A percentile compares a stretch with the other conserved stretches of the same genome.
phyloP scores from a whole-genome alignment of 225 moss, liverwort and hornwort genomes.

The Physcomitrellopsis africana region DNA sequence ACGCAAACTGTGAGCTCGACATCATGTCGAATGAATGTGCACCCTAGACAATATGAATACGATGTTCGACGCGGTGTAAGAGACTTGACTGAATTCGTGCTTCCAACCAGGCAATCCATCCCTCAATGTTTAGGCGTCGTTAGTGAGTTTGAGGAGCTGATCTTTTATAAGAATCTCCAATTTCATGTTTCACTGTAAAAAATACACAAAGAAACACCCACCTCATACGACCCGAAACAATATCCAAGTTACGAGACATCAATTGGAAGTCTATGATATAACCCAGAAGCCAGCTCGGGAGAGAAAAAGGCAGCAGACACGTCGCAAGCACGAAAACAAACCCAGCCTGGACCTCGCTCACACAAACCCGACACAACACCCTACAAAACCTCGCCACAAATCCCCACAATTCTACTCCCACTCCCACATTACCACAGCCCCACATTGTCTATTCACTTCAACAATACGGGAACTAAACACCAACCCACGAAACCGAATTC shows the following conservation, averaged over 20 bases:
- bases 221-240: not conserved
- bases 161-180: too few species aligned
- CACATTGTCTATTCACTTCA: not conserved
- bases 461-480: not conserved
- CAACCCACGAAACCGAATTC: not conserved
- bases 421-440: not conserved
- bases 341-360: slow-evolving; percentile 7
- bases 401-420: not conserved
- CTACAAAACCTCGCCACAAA: too few species aligned
- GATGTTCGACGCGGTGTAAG: not conserved
- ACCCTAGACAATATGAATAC: too few species aligned
- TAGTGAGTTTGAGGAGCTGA: too few species aligned
- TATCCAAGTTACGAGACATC: not conserved
- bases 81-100: not conserved
- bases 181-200: not conserved
- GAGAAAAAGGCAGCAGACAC: too few species aligned
- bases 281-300: not conserved
- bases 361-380: not conserved
- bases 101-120: not conserved
- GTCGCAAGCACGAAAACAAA: not conserved
- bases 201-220: not conserved
- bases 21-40: too few species aligned
- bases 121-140: too few species aligned
- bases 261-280: not conserved
- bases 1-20: not conserved